Conservation (phyloP, 371 early-diverging fungal species). For the Sporodiniella umbellata region DNA sequence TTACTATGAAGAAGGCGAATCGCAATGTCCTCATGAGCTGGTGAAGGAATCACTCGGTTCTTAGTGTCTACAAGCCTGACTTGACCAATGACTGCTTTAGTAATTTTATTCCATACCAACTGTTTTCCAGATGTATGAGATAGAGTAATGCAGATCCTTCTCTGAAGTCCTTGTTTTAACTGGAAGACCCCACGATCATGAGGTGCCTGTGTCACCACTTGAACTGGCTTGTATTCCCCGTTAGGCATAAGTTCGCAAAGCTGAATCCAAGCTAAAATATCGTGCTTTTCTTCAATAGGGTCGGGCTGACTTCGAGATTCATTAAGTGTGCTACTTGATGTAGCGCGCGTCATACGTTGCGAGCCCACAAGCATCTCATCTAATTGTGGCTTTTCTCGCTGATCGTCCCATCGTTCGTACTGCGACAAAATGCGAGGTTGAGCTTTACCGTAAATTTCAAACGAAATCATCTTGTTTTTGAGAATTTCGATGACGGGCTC, state of each 20-base stretch:
- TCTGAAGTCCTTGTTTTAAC: slow-evolving; percentile 83
- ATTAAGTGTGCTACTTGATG: not conserved
- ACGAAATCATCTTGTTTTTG: slow-evolving; percentile 31
- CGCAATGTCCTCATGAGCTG: slow-evolving; percentile 49
- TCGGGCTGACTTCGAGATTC: slow-evolving; percentile 56
- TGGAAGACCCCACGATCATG: slow-evolving; percentile 64
- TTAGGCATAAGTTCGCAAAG: slow-evolving; percentile 65
- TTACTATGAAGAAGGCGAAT: slow-evolving; percentile 24
- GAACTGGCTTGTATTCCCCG: slow-evolving; percentile 74
- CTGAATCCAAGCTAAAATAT: slow-evolving; percentile 68
- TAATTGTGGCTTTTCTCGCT: slow-evolving; percentile 37
- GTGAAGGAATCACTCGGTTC: slow-evolving; percentile 55
- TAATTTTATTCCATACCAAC: slow-evolving; percentile 57
- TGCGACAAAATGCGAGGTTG: slow-evolving; percentile 39
- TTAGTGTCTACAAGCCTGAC: slow-evolving; percentile 65
- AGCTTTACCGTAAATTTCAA: slow-evolving; percentile 64
- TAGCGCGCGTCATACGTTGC: not conserved
- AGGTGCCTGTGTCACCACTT: slow-evolving; percentile 52
- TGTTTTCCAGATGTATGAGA: slow-evolving; percentile 72
- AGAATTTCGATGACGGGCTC: slow-evolving; percentile 34
- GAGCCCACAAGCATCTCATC: slow-evolving; percentile 12
- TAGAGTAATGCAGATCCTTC: slow-evolving; percentile 69
- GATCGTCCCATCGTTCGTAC: slow-evolving; percentile 57
- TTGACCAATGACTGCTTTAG: slow-evolving; percentile 59
- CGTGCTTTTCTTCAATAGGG: slow-evolving; percentile 62